Base-by-base conservation (phyloP, 768 basidiomycete genomes). In the Suillus spraguei region DNA sequence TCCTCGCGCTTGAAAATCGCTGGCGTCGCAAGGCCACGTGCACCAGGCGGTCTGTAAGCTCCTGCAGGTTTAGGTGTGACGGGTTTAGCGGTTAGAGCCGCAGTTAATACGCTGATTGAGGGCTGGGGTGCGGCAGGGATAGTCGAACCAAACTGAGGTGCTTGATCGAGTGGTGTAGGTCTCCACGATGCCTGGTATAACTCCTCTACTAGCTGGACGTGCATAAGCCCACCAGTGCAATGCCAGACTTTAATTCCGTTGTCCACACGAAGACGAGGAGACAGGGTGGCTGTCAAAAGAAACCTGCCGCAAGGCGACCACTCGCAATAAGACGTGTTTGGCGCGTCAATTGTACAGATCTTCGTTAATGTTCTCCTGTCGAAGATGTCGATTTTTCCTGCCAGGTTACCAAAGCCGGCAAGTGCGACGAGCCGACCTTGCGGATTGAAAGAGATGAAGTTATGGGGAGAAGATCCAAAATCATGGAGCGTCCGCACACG, bases 201-300 rank as follows among this genome's bases (percentile, higher is more conserved):
- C 73, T 99, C 97, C 4, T 97, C 94, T 60, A 87, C 77, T 54
- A 80, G 71, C 73, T 97, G 94, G 22, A 91, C 79, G 66, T 98
- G 94, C 60, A 97, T 72, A n/a, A 99, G 84, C 1, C 87, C 83
- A 10, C 97, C 96, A 0, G 88, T 83, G 74, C 93, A 95, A 74
- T 97, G 95, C 92, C 91, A 98, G 64, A 99, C 83, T 79, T 96
- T 97, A 76, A 99, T 87, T 1, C 96, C 95, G 69, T 99, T 99
- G 79, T 99, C 97, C 64, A 99, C 97, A 44, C 97, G 88, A 56
- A 99, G 79, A 28, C 97, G 87, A 0, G 97, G 97, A 20, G 92
- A 95, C n/a, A 99, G 85, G 0, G 95, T 98, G 3, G 96, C 95
- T 9, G 97, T 98, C 68, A 99, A 81, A 32, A 99, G 85, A 81